A percentile compares a stretch with the other conserved stretches of the same genome.
Evolutionary conservation across 345 rosid genomes (phyloP).

Genomic region (Geranium rotundifolium): DNA sequence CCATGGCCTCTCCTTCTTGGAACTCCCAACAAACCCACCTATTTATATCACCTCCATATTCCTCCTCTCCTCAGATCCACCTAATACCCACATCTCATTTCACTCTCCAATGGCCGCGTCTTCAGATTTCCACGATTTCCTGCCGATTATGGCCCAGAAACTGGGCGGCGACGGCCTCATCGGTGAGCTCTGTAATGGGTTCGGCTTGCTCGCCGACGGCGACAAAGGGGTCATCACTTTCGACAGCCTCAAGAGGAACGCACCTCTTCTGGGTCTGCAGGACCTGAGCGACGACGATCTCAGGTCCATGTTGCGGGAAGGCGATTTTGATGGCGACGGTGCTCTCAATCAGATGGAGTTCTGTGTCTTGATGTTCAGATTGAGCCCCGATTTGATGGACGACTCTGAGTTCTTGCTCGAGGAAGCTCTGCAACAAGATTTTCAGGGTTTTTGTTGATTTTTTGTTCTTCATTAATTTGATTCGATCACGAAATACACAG

Average conservation of each 20-base stretch:
- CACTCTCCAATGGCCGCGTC: not conserved
- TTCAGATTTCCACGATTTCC: slow-evolving; percentile 23
- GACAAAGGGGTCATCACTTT: slow-evolving; percentile 34
- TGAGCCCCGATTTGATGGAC: slow-evolving; percentile 45
- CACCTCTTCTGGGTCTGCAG: slow-evolving; percentile 25
- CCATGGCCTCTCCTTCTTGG: no score
- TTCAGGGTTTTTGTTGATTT: not conserved
- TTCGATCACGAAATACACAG: not conserved
- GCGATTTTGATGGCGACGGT: slow-evolving; percentile 41
- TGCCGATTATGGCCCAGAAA: slow-evolving; percentile 37
- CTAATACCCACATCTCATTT: not conserved
- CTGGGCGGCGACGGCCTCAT: slow-evolving; percentile 38
- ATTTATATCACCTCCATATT: not conserved
- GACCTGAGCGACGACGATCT: slow-evolving; percentile 31
- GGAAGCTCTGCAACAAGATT: slow-evolving; percentile 18
- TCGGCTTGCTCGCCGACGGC: slow-evolving; percentile 30
- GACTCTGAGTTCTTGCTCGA: slow-evolving; percentile 27
- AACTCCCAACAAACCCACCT: no score
- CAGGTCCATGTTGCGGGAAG: slow-evolving; percentile 36
- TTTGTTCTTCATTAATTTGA: not conserved
- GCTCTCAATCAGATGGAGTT: slow-evolving; percentile 42
- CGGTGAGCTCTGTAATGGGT: slow-evolving; percentile 39
- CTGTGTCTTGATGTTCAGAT: slow-evolving; percentile 45
- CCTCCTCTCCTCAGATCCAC: not conserved
- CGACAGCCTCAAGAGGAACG: slow-evolving; percentile 38